Evolutionary conservation across 1,139 yeast genomes (phyloP), one percentile per base, ranked within the genome.

Genomic region (Pichia sp.): DNA sequence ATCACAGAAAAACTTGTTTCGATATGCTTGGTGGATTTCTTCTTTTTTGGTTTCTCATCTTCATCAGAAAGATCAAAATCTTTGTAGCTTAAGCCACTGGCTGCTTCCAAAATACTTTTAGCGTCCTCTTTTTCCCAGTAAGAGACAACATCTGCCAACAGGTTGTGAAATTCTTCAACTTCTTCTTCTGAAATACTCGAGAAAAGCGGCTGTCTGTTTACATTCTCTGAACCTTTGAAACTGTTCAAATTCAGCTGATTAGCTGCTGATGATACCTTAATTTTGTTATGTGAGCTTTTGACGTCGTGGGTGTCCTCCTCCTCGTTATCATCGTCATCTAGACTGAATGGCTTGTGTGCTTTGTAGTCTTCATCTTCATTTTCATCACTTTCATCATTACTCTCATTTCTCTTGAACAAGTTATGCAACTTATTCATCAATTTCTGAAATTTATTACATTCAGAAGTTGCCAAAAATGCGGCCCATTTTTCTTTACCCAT

Each of bases 401-500:
- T 52, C 10, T 46, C 38, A 58, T 36, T 12, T 59, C 58, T 2
- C n/a, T 46, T 31, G 16, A 46, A 29, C 14, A 46, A 6, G 14
- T 54, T 42, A 16, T 58, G 54, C 10, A 65, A 46, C 27, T 56
- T 53, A 29, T 56, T 55, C 48, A 64, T 47, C 9, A 67, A 55
- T 14, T 55, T 59, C 27, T 57, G 48, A 46, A 67, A 67, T 41
- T 65, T 62, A 3, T 57, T 58, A 9, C 61, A 51, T 16, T 64
- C 59, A 5, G 63, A 58, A 27, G 64, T 61, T 2, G 69, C 68
- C 41, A 67, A 53, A 50, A 63, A 65, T 7, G 59, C 61, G 2
- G 63, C 67, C 59, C 67, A 57, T 47, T 64, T 63, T 31, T 61
- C 64, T 42, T 61, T 61, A 2, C 65, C 67, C 60, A 62, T 57